Conservation (phyloP, 2,329 filamentous ascomycete genomes). For the Paraphoma sp. region DNA sequence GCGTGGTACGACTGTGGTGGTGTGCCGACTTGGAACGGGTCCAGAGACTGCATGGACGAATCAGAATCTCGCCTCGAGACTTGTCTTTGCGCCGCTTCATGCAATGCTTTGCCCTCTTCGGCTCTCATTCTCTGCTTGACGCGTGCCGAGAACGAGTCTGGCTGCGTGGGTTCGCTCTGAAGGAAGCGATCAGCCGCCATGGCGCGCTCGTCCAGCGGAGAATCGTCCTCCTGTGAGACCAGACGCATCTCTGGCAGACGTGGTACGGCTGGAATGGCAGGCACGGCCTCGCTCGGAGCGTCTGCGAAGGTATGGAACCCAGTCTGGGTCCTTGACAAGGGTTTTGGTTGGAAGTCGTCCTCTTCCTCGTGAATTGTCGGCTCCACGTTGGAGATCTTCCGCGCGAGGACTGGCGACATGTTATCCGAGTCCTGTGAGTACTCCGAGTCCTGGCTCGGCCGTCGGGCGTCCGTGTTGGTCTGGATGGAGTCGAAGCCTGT, state of each 20-base stretch:
- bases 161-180: slow-evolving; percentile 39
- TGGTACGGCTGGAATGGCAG: slow-evolving; percentile 44
- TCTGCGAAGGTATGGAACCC: slow-evolving; percentile 48
- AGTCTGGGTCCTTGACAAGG: slow-evolving; percentile 65
- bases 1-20: slow-evolving; percentile 30
- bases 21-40: slow-evolving; percentile 35
- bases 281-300: slow-evolving; percentile 48
- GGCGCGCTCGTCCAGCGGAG: slow-evolving; percentile 32
- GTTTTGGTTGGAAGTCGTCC: slow-evolving; percentile 61
- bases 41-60: slow-evolving; percentile 28
- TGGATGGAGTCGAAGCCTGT: slow-evolving; percentile 40
- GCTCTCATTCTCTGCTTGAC: slow-evolving; percentile 60
- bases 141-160: slow-evolving; percentile 54
- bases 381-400: slow-evolving; percentile 33
- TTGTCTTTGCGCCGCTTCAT: slow-evolving; percentile 48
- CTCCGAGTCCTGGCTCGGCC: slow-evolving; percentile 41
- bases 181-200: slow-evolving; percentile 34
- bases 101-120: slow-evolving; percentile 59
- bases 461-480: slow-evolving; percentile 16
- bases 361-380: slow-evolving; percentile 43
- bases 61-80: slow-evolving; percentile 36
- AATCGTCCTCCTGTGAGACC: slow-evolving; percentile 28
- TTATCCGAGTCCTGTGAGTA: slow-evolving; percentile 41
- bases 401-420: slow-evolving; percentile 27
- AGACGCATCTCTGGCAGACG: slow-evolving; percentile 35